These are phyloP conservation scores for Calvatia gigantea DNA, from an alignment of 768 basidiomycete genomes.

Conservation along the genomic window DNA sequence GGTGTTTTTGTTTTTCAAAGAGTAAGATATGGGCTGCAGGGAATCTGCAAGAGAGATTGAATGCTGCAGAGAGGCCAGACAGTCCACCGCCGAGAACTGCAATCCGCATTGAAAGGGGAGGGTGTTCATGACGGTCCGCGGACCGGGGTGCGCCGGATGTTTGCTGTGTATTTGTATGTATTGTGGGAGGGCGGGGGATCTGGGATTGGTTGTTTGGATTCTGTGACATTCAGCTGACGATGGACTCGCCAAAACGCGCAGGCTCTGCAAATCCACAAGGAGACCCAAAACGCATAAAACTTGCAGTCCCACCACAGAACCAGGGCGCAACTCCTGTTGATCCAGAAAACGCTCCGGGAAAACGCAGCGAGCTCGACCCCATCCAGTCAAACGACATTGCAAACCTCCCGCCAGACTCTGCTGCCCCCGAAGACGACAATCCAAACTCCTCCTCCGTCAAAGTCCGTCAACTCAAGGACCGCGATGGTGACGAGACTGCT, in stretches of 20 bases:
- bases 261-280: constrained; percentile 51
- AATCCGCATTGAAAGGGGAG: constrained; percentile 31
- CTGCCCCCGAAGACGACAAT: neutral
- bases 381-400: constrained; percentile 74
- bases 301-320: constrained; percentile 47
- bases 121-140: neutral
- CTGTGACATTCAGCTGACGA: constrained; percentile 17
- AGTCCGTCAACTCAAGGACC: constrained; percentile 42
- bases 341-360: constrained; percentile 75
- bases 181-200: neutral
- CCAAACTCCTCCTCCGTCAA: constrained; percentile 26
- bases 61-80: constrained; percentile 78
- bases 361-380: constrained; percentile 86
- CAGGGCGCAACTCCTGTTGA: constrained; percentile 77
- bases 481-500: constrained; percentile 57
- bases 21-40: constrained; percentile 59
- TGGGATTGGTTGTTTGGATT: neutral
- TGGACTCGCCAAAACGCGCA: constrained; percentile 68
- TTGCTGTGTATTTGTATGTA: neutral
- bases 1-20: constrained; percentile 56
- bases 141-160: neutral
- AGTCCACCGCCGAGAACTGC: constrained; percentile 79
- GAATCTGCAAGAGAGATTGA: constrained; percentile 67
- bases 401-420: constrained; percentile 54
- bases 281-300: constrained; percentile 56